Percentiles rank a stretch among this genome's conserved stretches.
Conservation (phyloP, 2,329 filamentous ascomycete species). For the Coniochaeta sp. region DNA sequence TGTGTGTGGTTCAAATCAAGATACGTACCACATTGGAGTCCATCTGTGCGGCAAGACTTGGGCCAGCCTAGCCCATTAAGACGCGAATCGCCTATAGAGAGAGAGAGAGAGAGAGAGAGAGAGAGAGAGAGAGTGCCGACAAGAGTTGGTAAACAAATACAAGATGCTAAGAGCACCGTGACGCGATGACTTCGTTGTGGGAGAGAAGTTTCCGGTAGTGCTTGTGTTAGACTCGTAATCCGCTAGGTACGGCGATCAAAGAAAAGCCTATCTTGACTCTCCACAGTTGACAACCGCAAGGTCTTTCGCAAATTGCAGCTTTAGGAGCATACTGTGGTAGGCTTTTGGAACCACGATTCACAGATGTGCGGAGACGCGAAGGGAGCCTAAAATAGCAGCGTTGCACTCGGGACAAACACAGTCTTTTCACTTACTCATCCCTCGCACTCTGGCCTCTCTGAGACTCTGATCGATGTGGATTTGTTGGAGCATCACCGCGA, state of each 20-base stretch:
- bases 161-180: no score
- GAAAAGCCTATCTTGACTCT: neutral
- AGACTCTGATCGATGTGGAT: neutral
- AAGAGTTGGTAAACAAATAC: neutral
- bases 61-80: neutral
- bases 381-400: slow-evolving; percentile 2
- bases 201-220: neutral
- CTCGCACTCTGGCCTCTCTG: neutral
- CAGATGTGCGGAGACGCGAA: neutral
- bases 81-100: neutral
- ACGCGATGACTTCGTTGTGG: neutral
- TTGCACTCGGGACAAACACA: slow-evolving; percentile 1
- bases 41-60: neutral
- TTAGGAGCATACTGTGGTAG: neutral
- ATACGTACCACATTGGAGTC: neutral
- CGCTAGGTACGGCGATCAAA: neutral
- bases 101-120: no score
- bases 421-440: neutral
- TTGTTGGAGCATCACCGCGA: neutral
- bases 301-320: neutral
- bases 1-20: no score
- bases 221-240: neutral
- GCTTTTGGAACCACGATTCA: neutral
- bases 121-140: neutral
- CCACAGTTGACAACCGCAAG: neutral